phyloP scores from a whole-genome alignment of 2,329 filamentous ascomycete species.

The Sporothrix protearum region DNA sequence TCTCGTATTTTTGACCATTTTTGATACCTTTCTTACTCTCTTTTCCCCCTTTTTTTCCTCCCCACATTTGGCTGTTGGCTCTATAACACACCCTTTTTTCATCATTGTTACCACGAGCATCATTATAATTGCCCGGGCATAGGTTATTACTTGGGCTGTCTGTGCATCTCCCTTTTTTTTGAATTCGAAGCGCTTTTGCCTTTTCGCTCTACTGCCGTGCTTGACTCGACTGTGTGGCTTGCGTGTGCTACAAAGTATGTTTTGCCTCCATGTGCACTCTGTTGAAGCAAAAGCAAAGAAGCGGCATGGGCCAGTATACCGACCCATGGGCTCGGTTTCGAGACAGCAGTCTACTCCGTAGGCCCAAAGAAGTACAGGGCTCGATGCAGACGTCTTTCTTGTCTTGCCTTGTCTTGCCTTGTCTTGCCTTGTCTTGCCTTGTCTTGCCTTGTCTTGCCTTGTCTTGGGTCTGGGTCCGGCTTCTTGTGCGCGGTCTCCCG shows the following conservation, averaged over 20 bases:
- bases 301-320: neutral
- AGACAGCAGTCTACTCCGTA: no score
- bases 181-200: neutral
- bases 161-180: neutral
- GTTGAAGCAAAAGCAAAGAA: neutral
- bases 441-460: neutral
- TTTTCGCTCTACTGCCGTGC: neutral
- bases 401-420: no score
- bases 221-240: neutral
- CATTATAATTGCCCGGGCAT: no score
- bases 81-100: neutral
- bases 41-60: neutral
- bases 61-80: neutral
- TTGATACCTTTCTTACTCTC: neutral
- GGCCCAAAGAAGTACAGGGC: no score
- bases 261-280: neutral
- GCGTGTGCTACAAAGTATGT: neutral
- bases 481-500: neutral
- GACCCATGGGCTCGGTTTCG: neutral
- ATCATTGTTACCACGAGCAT: neutral
- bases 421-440: neutral
- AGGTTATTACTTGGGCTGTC: no score
- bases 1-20: neutral
- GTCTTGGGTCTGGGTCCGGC: neutral
- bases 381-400: no score